Percentiles rank a stretch among this genome's conserved stretches.
phyloP scores from a whole-genome alignment of 2,329 filamentous ascomycete genomes.

The Akanthomyces muscarius region DNA sequence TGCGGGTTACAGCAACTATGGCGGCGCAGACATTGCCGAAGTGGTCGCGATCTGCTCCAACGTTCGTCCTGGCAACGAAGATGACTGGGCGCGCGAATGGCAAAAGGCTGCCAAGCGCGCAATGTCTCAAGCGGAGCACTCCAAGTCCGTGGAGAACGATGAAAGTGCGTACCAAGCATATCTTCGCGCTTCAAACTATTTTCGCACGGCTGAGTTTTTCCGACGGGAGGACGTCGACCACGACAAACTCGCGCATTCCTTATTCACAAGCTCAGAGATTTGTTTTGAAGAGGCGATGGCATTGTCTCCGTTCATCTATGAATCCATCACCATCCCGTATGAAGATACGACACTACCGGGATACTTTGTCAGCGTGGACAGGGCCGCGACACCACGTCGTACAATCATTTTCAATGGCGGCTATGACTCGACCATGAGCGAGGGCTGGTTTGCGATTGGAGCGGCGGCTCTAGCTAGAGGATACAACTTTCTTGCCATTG shows the following conservation, averaged over 20 bases:
- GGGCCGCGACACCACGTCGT: neutral
- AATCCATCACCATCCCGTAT: slow-evolving; percentile 2
- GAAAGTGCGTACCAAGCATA: neutral
- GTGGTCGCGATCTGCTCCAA: slow-evolving; percentile 9
- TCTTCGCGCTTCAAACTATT: slow-evolving; percentile 12
- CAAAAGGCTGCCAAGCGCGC: slow-evolving; percentile 5
- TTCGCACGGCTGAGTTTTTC: slow-evolving; percentile 11
- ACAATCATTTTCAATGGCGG: slow-evolving; percentile 12
- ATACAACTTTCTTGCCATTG: slow-evolving; percentile 14
- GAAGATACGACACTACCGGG: slow-evolving; percentile 8
- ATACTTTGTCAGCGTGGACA: slow-evolving; percentile 4
- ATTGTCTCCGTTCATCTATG: neutral
- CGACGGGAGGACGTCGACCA: slow-evolving; percentile 1
- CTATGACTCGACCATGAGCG: slow-evolving; percentile 10
- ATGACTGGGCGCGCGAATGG: slow-evolving; percentile 6
- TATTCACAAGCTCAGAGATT: neutral
- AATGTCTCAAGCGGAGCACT: neutral
- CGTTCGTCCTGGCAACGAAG: slow-evolving; percentile 9
- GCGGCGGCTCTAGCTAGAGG: slow-evolving; percentile 1
- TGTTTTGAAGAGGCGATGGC: slow-evolving; percentile 8
- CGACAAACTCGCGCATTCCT: neutral
- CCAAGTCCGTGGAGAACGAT: neutral
- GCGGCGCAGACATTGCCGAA: slow-evolving; percentile 11
- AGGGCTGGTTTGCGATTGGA: slow-evolving; percentile 11
- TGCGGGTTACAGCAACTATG: slow-evolving; percentile 13